Conservation (phyloP, 1,284 basidiomycete species). For the Veloboletus limbatus region DNA sequence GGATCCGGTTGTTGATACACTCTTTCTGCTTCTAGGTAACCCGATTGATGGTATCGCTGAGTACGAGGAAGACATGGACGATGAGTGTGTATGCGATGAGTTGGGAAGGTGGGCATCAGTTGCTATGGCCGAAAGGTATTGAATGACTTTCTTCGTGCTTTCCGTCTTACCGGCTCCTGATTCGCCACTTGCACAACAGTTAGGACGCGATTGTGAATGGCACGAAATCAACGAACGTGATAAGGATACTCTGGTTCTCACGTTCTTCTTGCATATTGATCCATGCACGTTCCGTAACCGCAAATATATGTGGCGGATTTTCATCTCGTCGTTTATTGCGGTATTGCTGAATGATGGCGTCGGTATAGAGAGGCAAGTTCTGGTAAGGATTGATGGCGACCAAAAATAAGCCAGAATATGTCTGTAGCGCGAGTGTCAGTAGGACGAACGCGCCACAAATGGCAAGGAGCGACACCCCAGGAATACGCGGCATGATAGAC, state of each 20-base stretch:
- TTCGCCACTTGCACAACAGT: conserved; percentile 70
- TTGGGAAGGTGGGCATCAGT: conserved; percentile 70
- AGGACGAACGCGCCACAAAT: conserved; percentile 2
- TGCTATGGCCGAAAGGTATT: conserved; percentile 97
- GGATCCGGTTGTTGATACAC: conserved; percentile 43
- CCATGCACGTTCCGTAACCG: conserved; percentile 97
- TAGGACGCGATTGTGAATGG: not conserved
- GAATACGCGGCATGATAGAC: conserved; percentile 34
- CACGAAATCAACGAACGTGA: conserved; percentile 68
- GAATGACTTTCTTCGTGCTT: conserved; percentile 99
- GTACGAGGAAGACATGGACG: conserved; percentile 45
- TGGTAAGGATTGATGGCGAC: conserved; percentile 99
- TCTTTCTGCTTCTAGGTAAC: conserved; percentile 53
- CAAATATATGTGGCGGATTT: conserved; percentile 97
- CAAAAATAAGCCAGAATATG: conserved; percentile 94
- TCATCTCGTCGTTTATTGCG: conserved; percentile 90
- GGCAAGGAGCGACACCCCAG: not conserved
- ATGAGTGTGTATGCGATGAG: conserved; percentile 59
- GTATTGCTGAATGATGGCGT: conserved; percentile 91
- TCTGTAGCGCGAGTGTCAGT: conserved; percentile 48
- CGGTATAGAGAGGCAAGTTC: conserved; percentile 88
- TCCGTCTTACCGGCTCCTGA: conserved; percentile 99
- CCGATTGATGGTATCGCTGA: conserved; percentile 55
- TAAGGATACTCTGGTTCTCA: conserved; percentile 97
- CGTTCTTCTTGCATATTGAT: conserved; percentile 97